These are phyloP conservation scores for Panaeolus cyanescens DNA, from an alignment of 768 basidiomycete genomes.

Conservation along the genomic window DNA sequence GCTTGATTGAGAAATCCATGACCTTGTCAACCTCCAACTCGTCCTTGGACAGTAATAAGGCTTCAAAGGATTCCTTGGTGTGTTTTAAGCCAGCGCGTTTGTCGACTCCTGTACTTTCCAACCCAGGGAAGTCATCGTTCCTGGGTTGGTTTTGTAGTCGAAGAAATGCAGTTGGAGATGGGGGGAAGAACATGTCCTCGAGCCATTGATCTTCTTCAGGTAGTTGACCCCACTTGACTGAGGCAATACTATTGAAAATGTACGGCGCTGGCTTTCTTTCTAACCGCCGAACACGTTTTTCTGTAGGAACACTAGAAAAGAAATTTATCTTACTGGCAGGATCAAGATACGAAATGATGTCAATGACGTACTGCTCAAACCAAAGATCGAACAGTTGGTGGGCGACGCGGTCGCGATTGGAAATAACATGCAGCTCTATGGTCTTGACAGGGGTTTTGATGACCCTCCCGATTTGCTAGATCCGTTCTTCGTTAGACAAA, in stretches of 20 bases:
- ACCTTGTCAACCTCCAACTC: conserved; percentile 32
- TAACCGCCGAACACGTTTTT: conserved; percentile 49
- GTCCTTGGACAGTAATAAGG: conserved; percentile 23
- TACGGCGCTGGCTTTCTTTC: conserved; percentile 44
- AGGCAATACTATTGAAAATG: conserved; percentile 37
- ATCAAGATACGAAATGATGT: background rate
- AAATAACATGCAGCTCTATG: conserved; percentile 70
- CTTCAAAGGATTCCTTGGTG: conserved; percentile 25
- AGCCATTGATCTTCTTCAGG: conserved; percentile 27
- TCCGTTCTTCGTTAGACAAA: conserved; percentile 42
- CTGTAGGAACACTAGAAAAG: conserved; percentile 43
- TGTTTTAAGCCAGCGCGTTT: conserved; percentile 18
- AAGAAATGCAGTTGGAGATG: conserved; percentile 2
- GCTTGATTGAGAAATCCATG: conserved; percentile 42
- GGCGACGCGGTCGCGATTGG: conserved; percentile 65
- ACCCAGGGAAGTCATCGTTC: conserved; percentile 9
- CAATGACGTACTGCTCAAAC: conserved; percentile 64
- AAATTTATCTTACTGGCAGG: background rate
- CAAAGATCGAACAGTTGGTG: conserved; percentile 70
- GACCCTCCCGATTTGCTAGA: conserved; percentile 66
- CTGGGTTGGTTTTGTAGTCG: background rate
- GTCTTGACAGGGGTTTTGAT: conserved; percentile 49
- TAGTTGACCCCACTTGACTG: conserved; percentile 37
- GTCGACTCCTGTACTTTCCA: background rate
- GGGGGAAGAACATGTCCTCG: conserved; percentile 31